phyloP scores from a whole-genome alignment of 768 basidiomycete genomes.

The Lyophyllum atratum region DNA sequence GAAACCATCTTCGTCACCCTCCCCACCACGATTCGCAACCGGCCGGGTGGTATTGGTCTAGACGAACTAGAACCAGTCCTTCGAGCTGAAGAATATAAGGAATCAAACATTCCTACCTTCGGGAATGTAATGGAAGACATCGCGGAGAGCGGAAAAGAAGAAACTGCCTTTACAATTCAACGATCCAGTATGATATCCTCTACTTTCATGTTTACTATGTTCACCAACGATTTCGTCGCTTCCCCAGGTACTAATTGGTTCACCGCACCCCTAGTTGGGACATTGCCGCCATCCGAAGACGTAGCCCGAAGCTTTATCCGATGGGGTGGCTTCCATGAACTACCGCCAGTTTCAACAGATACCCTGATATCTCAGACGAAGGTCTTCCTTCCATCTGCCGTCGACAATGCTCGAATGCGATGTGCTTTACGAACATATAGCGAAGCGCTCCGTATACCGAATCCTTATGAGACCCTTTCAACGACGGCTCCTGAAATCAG shows the following conservation, averaged over 20 bases:
- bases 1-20: conserved; percentile 28
- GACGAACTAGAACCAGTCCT: conserved; percentile 33
- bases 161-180: conserved; percentile 21
- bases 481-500: neutral
- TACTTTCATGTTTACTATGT: neutral
- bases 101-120: conserved; percentile 5
- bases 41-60: conserved; percentile 35
- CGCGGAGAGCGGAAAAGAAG: conserved; percentile 1
- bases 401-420: conserved; percentile 33
- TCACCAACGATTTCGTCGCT: neutral
- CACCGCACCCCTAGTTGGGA: neutral
- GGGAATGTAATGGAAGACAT: conserved; percentile 5
- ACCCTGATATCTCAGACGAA: conserved; percentile 22
- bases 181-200: conserved; percentile 16
- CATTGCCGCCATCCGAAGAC: neutral
- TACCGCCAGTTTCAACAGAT: conserved; percentile 29
- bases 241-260: neutral
- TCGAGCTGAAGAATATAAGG: conserved; percentile 13
- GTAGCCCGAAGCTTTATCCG: conserved; percentile 23
- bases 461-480: conserved; percentile 26
- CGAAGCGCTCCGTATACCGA: conserved; percentile 16
- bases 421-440: conserved; percentile 26
- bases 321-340: conserved; percentile 40
- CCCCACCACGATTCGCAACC: conserved; percentile 17
- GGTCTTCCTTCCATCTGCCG: conserved; percentile 19